Evolutionary conservation across 768 basidiomycete species (phyloP).

Genomic region (Pholiota microspora): DNA sequence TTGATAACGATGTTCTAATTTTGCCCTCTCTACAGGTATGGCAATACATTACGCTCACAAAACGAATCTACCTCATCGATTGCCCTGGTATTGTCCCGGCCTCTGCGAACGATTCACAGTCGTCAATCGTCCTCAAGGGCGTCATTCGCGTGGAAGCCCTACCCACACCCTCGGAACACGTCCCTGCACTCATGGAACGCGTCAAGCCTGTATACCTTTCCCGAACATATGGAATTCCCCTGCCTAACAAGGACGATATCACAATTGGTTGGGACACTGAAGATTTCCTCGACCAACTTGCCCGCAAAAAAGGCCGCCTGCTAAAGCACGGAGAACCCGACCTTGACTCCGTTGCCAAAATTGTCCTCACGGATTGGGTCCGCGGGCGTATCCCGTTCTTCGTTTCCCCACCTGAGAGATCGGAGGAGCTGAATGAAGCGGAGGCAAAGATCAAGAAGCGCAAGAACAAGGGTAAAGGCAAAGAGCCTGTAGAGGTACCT

Average conservation of each 20-base stretch:
- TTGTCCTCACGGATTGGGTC: slow-evolving; percentile 95
- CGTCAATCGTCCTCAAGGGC: slow-evolving; percentile 92
- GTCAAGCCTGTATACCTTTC: slow-evolving; percentile 94
- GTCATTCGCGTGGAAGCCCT: slow-evolving; percentile 96
- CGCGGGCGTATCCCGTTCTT: slow-evolving; percentile 97
- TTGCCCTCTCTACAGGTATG: slow-evolving; percentile 61
- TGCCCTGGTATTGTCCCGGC: slow-evolving; percentile 98
- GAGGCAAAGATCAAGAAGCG: slow-evolving; percentile 56
- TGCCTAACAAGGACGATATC: slow-evolving; percentile 56
- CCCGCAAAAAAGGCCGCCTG: slow-evolving; percentile 87
- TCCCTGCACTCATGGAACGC: slow-evolving; percentile 82
- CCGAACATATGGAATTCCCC: slow-evolving; percentile 73
- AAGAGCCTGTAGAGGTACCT: slow-evolving; percentile 42
- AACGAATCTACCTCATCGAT: slow-evolving; percentile 97
- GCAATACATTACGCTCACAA: slow-evolving; percentile 98
- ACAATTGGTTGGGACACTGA: slow-evolving; percentile 66
- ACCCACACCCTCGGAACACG: slow-evolving; percentile 88
- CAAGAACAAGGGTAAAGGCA: slow-evolving; percentile 55
- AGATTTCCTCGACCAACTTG: slow-evolving; percentile 79
- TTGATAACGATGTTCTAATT: slow-evolving; percentile 1
- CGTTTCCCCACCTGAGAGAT: slow-evolving; percentile 83
- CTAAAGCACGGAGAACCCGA: slow-evolving; percentile 96
- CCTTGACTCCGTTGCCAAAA: slow-evolving; percentile 88
- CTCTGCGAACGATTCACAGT: slow-evolving; percentile 87
- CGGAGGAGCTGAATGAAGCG: slow-evolving; percentile 64